A percentile compares a stretch with the other conserved stretches of the same genome.
Evolutionary conservation across 2,329 filamentous ascomycete genomes (phyloP).

Genomic region (Pseudomassariella vexata): DNA sequence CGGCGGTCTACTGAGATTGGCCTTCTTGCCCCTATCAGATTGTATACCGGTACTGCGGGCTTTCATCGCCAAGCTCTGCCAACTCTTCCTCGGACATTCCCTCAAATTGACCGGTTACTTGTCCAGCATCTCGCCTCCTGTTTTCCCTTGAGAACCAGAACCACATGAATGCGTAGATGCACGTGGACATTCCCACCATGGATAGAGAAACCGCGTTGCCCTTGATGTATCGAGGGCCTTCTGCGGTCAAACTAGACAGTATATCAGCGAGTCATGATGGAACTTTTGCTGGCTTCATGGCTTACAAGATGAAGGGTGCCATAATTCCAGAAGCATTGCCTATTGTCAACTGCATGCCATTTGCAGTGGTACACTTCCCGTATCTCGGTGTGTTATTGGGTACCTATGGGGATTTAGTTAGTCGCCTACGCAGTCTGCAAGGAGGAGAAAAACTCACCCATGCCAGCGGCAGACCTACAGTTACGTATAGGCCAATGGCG

Average conservation of each 20-base stretch:
- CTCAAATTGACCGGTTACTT: slow-evolving; percentile 31
- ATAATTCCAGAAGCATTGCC: slow-evolving; percentile 69
- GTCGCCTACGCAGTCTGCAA: no score
- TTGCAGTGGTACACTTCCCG: slow-evolving; percentile 68
- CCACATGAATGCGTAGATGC: slow-evolving; percentile 50
- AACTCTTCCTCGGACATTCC: slow-evolving; percentile 40
- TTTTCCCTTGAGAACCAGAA: slow-evolving; percentile 45
- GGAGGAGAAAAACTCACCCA: slow-evolving; percentile 31
- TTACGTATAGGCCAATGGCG: slow-evolving; percentile 63
- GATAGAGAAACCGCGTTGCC: slow-evolving; percentile 58
- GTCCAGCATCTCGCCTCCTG: slow-evolving; percentile 31
- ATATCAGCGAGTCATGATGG: neutral
- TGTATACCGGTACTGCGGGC: slow-evolving; percentile 42
- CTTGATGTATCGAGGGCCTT: slow-evolving; percentile 52
- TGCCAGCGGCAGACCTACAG: slow-evolving; percentile 50
- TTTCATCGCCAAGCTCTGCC: slow-evolving; percentile 46
- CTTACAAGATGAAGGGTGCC: slow-evolving; percentile 59
- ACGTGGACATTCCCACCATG: slow-evolving; percentile 48
- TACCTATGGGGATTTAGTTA: slow-evolving; percentile 24
- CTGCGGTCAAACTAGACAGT: slow-evolving; percentile 30
- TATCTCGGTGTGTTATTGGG: slow-evolving; percentile 68
- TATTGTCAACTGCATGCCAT: slow-evolving; percentile 63
- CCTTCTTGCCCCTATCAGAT: slow-evolving; percentile 15
- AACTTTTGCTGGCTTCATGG: slow-evolving; percentile 4
- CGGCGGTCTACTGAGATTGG: no score